Conservation (phyloP, 2,329 filamentous ascomycete genomes). For the Claviceps sp. region DNA sequence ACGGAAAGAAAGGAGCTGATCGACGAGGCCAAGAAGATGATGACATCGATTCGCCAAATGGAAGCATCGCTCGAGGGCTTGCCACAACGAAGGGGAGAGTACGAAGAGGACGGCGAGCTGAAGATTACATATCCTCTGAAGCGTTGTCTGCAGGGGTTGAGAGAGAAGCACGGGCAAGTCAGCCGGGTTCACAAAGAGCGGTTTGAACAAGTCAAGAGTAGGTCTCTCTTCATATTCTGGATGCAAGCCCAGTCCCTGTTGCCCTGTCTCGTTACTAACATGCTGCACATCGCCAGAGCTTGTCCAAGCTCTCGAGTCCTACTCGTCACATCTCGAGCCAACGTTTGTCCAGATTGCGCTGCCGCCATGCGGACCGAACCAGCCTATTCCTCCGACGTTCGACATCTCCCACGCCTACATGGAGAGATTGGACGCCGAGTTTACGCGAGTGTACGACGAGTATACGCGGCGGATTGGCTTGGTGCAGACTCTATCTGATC, state of each 20-base stretch:
- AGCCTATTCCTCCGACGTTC: slow-evolving; percentile 67
- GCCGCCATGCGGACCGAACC: slow-evolving; percentile 66
- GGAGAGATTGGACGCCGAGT: slow-evolving; percentile 74
- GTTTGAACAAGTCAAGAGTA: slow-evolving; percentile 91
- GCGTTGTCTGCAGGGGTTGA: slow-evolving; percentile 64
- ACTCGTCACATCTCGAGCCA: slow-evolving; percentile 86
- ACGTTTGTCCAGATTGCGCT: slow-evolving; percentile 76
- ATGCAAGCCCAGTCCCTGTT: neutral
- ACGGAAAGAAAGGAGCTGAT: slow-evolving; percentile 80
- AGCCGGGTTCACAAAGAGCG: slow-evolving; percentile 77
- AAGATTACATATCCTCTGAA: slow-evolving; percentile 72
- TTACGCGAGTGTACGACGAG: slow-evolving; percentile 90
- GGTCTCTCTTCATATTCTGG: slow-evolving; percentile 15
- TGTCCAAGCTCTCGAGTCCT: slow-evolving; percentile 84
- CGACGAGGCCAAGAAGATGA: slow-evolving; percentile 77
- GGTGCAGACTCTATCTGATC: slow-evolving; percentile 62
- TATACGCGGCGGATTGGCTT: slow-evolving; percentile 71
- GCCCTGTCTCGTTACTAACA: neutral
- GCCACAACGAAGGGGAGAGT: slow-evolving; percentile 44
- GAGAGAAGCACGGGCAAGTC: slow-evolving; percentile 74
- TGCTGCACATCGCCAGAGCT: slow-evolving; percentile 53
- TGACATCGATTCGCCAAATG: slow-evolving; percentile 85
- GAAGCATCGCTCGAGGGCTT: slow-evolving; percentile 74
- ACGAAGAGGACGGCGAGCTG: slow-evolving; percentile 54
- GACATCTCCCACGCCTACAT: slow-evolving; percentile 89